These are phyloP conservation scores for Forsythia viridissima DNA, from an alignment of 257 asterid genomes.

Conservation along the genomic window DNA sequence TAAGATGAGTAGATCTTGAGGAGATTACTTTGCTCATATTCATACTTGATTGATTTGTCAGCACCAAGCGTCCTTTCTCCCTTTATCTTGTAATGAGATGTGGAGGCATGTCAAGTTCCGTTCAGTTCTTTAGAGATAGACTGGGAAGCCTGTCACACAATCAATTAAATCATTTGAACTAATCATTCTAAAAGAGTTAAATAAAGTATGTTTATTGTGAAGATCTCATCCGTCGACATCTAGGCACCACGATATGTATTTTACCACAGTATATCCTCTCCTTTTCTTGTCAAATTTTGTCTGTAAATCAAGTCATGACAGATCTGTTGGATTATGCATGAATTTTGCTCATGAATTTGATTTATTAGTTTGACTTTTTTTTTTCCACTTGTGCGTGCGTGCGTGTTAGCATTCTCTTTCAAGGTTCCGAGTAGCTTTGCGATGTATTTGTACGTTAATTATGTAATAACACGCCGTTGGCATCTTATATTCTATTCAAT, in stretches of 20 bases:
- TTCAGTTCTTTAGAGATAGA: neutral
- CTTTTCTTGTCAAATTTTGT: neutral
- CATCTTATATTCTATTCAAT: slow-evolving; percentile 5
- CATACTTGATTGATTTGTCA: neutral
- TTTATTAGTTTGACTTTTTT: neutral
- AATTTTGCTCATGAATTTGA: slow-evolving; percentile 1
- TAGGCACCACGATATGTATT: neutral
- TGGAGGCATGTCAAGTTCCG: neutral
- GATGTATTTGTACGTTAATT: neutral
- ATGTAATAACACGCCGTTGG: neutral
- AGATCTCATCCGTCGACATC: neutral
- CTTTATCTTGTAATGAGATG: neutral
- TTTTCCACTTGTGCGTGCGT: too few relatives aligned
- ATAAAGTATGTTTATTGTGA: neutral
- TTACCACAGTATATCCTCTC: neutral
- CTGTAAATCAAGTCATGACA: neutral
- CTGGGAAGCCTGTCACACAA: neutral
- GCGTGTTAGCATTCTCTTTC: neutral
- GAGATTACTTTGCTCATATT: neutral
- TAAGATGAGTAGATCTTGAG: neutral
- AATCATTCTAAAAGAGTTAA: neutral
- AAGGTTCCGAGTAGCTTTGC: slow-evolving; percentile 2
- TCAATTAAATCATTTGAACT: neutral
- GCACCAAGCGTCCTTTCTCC: neutral
- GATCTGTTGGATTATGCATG: slow-evolving; percentile 13